Base-by-base conservation (phyloP, 257 asterid genomes). In the Verbascum thapsus region DNA sequence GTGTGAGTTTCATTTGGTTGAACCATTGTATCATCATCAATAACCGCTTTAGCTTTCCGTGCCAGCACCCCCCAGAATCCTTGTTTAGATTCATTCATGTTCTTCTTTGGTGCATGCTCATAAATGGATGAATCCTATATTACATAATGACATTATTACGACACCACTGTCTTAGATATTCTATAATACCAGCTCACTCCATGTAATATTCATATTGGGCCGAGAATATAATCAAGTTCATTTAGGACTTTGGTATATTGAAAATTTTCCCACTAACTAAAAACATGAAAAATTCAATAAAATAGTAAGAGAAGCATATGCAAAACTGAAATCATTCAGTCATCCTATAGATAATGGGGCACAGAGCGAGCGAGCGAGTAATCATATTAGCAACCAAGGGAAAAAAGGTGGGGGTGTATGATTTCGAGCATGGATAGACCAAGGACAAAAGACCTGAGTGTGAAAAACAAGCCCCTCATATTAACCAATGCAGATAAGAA, bases 11-110 rank as follows among this genome's bases (percentile, higher is more conserved):
- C 83, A 52, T 57, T 75, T 56, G 73, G 76, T 61, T 81, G 87
- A 54, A 49, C 74, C 12, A 42, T 75, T 71, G 63, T 75, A 71
- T 77, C 96, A 76, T 87, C 99, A 61, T 91, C 98, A 69, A 94
- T 60, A 67, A 94, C 79, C 22, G 91, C 66, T 74, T 90, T 94
- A 58, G 96, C 98, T 80, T 94, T 94, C 72, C 84, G 83, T 68
- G 96, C 92, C 64, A 94, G 76, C 41, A 64, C 79, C 35, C 95
- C 95, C 99, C 99, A 94, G 74, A 94, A 85, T 55, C 96, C 91
- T 76, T 84, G 96, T 78, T 80, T 90, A 10, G 95, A 67, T 55
- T 86, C 95, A 73, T 66, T 64, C 53, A 76, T 68, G 74, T 59
- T 82, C 72, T 78, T 87, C 77, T 71, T 78, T 62, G 95, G 79